A percentile compares a stretch with the other conserved stretches of the same genome.
Evolutionary conservation across 2,329 filamentous ascomycete species (phyloP).

Genomic region (Drechslera avenae): DNA sequence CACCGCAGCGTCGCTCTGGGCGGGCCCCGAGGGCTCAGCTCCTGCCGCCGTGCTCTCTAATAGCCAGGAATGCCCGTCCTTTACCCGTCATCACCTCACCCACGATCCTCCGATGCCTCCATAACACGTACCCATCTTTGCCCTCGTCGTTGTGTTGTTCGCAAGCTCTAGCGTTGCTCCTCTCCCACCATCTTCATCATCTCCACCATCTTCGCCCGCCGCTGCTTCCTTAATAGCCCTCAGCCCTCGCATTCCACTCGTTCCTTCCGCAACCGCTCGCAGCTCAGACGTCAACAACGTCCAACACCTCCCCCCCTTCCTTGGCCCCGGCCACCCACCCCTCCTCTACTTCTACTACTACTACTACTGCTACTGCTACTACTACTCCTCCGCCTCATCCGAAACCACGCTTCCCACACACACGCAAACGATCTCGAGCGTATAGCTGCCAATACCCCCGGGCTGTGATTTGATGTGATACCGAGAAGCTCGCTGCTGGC

Average conservation of each 20-base stretch:
- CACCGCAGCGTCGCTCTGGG: constrained; percentile 20
- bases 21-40: constrained; percentile 13
- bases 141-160: constrained; percentile 36
- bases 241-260: constrained; percentile 31
- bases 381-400: background rate
- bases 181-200: background rate
- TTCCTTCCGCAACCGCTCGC: constrained; percentile 32
- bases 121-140: constrained; percentile 31
- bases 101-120: constrained; percentile 36
- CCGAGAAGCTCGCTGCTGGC: constrained; percentile 32
- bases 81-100: constrained; percentile 31
- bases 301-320: constrained; percentile 19
- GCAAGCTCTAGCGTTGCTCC: constrained; percentile 35
- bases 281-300: constrained; percentile 28
- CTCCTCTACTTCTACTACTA: constrained; percentile 16
- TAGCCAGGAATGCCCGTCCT: constrained; percentile 21
- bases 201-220: constrained; percentile 4
- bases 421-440: constrained; percentile 41
- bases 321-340: constrained; percentile 11
- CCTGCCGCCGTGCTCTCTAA: constrained; percentile 18
- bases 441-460: constrained; percentile 27
- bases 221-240: constrained; percentile 25
- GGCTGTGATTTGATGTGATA: constrained; percentile 44
- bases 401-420: constrained; percentile 26
- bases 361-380: too few species aligned